Evolutionary conservation across 1,284 basidiomycete genomes (phyloP), one percentile per base, ranked within the genome.

Genomic region (Sanghuangporus baumii): DNA sequence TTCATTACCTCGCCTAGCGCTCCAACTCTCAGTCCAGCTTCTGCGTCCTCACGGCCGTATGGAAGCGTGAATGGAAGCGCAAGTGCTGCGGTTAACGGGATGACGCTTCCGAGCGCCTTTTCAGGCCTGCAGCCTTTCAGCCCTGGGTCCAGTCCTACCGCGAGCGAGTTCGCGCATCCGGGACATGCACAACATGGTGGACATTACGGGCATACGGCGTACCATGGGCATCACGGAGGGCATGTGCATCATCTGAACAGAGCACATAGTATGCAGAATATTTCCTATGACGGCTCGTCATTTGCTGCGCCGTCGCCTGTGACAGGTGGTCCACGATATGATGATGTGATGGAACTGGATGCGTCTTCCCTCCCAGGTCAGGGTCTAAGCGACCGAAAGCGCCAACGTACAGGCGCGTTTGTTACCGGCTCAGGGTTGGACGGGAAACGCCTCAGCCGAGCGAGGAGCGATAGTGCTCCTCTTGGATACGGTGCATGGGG

Each of bases 1-100:
- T 87, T 81, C 69, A 78, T 91, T 67, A 90, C 87, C 1, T 86
- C 86, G 0, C 87, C 88, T 2, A 78, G 76, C 3, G 73, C 78
- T 36, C 71, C 79, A 1, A 73, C 73, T 6, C 73, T 76, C 3
- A 70, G 68, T 47, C 67, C 72, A 26, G 72, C 76, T 3, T 71
- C 68, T 43, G 67, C 72, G 36, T 71, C 68, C 43, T 66, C 72
- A 38, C 67, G 71, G 20, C 31, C 14, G 12, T 63, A 70, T 26
- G 64, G 31, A 8, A 54, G 16, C 52, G 3, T 54, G 16, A 54
- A 54, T 37, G 52, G 52, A n/a, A 51, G 14, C 23, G n/a, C 26
- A 7, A 26, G 20, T 23, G 31, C 52, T 69, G n/a, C 70, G 73
- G 43, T 66, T 73, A 57, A 60, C 31, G 59, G 52, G 16, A 59